Conservation (phyloP, 495 filamentous ascomycete species). For the Trichoderma erinaceum region DNA sequence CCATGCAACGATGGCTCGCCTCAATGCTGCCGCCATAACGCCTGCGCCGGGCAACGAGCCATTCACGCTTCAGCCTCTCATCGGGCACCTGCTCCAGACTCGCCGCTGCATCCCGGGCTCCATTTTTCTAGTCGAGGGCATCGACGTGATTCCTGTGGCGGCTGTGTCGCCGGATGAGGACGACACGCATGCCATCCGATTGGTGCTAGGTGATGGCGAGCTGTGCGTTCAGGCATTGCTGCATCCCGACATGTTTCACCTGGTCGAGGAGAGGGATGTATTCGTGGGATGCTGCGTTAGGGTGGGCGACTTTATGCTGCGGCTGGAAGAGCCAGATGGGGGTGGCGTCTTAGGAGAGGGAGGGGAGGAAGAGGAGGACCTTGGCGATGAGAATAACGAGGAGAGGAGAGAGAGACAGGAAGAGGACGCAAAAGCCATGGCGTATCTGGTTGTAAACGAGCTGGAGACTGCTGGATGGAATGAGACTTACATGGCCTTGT, state of each 20-base stretch:
- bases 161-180: constrained; percentile 20
- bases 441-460: constrained; percentile 36
- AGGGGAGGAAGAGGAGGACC: background rate
- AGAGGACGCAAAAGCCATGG: constrained; percentile 19
- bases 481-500: constrained; percentile 26
- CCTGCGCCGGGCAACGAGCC: constrained; percentile 8
- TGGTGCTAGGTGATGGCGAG: constrained; percentile 41
- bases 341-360: background rate
- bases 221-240: constrained; percentile 41
- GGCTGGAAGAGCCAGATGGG: constrained; percentile 7
- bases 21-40: constrained; percentile 9
- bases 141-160: constrained; percentile 23
- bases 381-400: background rate
- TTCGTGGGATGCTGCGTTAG: constrained; percentile 37
- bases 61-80: constrained; percentile 20
- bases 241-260: constrained; percentile 29
- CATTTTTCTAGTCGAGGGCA: constrained; percentile 39
- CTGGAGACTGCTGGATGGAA: constrained; percentile 37
- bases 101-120: constrained; percentile 34
- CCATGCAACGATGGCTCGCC: background rate
- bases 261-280: constrained; percentile 33
- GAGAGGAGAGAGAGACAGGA: background rate
- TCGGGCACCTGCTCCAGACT: constrained; percentile 35
- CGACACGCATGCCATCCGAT: constrained; percentile 26
- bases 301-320: constrained; percentile 28